Conservation (phyloP, 2,329 filamentous ascomycete species). For the Cryphonectria naterciae region DNA sequence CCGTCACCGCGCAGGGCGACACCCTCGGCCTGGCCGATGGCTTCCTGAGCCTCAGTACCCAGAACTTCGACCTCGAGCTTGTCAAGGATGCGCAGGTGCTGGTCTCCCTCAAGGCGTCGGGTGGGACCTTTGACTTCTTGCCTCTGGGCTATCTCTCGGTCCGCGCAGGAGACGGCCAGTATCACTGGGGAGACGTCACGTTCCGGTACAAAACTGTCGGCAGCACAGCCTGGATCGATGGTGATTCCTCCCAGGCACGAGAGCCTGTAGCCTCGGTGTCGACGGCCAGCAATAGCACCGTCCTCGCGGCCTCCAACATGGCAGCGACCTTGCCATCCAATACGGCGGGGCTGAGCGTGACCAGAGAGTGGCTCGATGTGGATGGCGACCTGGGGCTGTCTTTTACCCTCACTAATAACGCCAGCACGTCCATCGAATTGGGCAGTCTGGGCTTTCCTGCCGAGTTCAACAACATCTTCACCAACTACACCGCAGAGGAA, state of each 20-base stretch:
- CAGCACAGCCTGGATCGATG: conserved; percentile 47
- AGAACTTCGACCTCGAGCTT: conserved; percentile 48
- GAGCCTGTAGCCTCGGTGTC: conserved; percentile 40
- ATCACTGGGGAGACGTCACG: conserved; percentile 63
- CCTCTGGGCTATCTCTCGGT: conserved; percentile 54
- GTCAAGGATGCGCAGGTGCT: conserved; percentile 52
- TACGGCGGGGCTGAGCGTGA: conserved; percentile 47
- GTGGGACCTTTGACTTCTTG: conserved; percentile 56
- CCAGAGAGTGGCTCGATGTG: conserved; percentile 55
- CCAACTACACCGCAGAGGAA: conserved; percentile 49
- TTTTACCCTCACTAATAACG: conserved; percentile 55
- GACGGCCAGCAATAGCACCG: conserved; percentile 30
- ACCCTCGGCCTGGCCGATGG: conserved; percentile 45
- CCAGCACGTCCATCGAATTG: conserved; percentile 49
- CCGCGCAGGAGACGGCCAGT: conserved; percentile 55
- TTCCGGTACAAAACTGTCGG: conserved; percentile 54
- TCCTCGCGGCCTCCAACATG: conserved; percentile 46
- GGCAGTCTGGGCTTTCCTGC: conserved; percentile 62
- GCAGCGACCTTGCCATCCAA: conserved; percentile 45
- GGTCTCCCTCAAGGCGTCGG: conserved; percentile 48
- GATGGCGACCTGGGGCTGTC: conserved; percentile 54
- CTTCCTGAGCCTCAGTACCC: conserved; percentile 44
- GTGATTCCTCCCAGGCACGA: conserved; percentile 50
- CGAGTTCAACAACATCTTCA: conserved; percentile 67
- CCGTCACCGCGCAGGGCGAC: conserved; percentile 33